These are phyloP conservation scores for Mucor piriformis DNA, from an alignment of 371 early-diverging fungal species.

Conservation along the genomic window DNA sequence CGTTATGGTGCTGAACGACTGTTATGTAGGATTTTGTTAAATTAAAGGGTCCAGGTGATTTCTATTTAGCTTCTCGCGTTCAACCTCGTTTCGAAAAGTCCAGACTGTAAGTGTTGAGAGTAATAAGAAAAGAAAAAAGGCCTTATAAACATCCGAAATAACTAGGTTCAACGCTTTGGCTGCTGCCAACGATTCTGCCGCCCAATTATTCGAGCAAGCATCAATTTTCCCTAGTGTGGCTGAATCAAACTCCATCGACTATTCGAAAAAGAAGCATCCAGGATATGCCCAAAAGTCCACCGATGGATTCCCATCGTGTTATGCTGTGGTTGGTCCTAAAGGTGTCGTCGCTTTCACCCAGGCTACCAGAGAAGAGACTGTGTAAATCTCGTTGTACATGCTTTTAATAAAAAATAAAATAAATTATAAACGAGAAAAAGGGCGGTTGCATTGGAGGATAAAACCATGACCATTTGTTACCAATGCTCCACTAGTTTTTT, in stretches of 20 bases:
- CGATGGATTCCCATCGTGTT: constrained; percentile 47
- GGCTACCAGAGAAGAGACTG: constrained; percentile 1
- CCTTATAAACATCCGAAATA: too few relatives aligned
- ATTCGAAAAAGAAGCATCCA: constrained; percentile 28
- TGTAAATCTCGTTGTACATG: background rate
- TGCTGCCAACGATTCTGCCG: constrained; percentile 47
- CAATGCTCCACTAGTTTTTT: constrained; percentile 44
- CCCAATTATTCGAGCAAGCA: constrained; percentile 43
- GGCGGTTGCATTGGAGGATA: too few relatives aligned
- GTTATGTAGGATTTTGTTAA: constrained; percentile 62
- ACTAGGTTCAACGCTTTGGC: constrained; percentile 48
- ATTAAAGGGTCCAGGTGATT: constrained; percentile 71
- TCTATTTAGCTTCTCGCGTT: constrained; percentile 67
- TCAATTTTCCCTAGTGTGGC: constrained; percentile 35
- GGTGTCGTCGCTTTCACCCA: constrained; percentile 39
- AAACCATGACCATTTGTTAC: background rate
- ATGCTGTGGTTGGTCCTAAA: constrained; percentile 43
- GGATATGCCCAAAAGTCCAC: constrained; percentile 46
- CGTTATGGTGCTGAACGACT: constrained; percentile 10
- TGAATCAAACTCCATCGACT: constrained; percentile 3
- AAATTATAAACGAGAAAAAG: background rate
- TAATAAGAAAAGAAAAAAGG: background rate
- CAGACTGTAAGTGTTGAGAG: constrained; percentile 32
- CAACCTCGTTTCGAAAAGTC: constrained; percentile 55
- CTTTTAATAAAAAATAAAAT: background rate